A percentile compares a stretch with the other conserved stretches of the same genome.
Conservation (phyloP, 179 eudicot genomes). For the Monotropa hypopitys region DNA sequence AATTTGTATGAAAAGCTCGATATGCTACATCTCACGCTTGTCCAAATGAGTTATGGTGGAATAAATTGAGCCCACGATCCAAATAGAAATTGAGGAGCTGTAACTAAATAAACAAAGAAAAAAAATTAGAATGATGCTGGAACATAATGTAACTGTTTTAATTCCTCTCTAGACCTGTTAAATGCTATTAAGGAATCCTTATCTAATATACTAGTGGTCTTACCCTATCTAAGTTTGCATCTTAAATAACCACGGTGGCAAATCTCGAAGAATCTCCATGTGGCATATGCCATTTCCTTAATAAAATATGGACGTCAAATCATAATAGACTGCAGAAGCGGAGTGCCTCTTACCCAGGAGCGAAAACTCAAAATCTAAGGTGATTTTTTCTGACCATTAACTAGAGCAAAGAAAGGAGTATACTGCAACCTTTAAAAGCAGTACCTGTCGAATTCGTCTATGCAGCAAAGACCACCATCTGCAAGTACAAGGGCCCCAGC, state of each 20-base stretch:
- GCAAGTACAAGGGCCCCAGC: conserved; percentile 96
- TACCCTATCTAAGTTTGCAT: not conserved
- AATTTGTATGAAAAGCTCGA: not conserved
- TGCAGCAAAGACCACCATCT: conserved; percentile 96
- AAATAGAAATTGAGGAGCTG: not conserved
- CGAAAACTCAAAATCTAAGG: not conserved
- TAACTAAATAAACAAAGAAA: not conserved
- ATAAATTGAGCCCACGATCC: not conserved
- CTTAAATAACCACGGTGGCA: not conserved
- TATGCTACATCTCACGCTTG: not conserved
- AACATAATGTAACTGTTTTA: not conserved
- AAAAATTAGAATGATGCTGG: not conserved
- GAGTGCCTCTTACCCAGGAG: not conserved
- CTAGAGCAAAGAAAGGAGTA: not conserved
- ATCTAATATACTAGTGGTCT: not conserved
- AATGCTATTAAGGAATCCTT: not conserved
- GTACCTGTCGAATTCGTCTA: conserved; percentile 71
- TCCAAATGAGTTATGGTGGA: not conserved
- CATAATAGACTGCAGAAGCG: not conserved
- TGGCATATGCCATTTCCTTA: not conserved
- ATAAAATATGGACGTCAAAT: not conserved
- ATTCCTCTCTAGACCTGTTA: not conserved
- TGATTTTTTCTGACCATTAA: not conserved
- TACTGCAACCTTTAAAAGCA: not conserved
- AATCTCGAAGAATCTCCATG: not conserved